Percentiles rank a stretch among this genome's conserved stretches.
These are phyloP conservation scores for Phaeophleospora eucalypticola DNA, from an alignment of 2,329 filamentous ascomycete genomes.

Conservation along the genomic window DNA sequence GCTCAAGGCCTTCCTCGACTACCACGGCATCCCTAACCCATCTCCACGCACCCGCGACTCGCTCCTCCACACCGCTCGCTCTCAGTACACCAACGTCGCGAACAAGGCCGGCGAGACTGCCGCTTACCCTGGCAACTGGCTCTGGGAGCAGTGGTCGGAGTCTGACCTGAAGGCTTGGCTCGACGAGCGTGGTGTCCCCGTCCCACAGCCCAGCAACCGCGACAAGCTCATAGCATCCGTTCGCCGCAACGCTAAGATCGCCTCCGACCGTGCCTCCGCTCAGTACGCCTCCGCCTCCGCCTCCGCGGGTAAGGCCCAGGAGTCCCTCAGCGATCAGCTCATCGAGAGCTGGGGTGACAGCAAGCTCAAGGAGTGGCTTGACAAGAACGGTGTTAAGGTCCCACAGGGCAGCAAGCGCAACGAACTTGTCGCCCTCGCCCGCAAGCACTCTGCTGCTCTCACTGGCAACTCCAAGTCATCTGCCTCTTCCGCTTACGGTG, in stretches of 20 bases:
- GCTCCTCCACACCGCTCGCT: constrained; percentile 3
- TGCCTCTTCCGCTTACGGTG: constrained; percentile 40
- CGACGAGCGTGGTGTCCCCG: constrained; percentile 79
- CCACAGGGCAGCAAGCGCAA: constrained; percentile 89
- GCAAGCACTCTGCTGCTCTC: constrained; percentile 75
- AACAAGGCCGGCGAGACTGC: constrained; percentile 71
- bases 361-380: constrained; percentile 85
- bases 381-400: constrained; percentile 84
- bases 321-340: constrained; percentile 73
- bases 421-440: constrained; percentile 82
- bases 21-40: constrained; percentile 78
- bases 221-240: constrained; percentile 86
- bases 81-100: constrained; percentile 54
- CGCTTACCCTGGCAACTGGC: constrained; percentile 90
- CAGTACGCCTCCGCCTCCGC: constrained; percentile 61
- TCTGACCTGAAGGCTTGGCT: constrained; percentile 94
- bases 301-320: constrained; percentile 57
- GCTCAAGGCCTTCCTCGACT: constrained; percentile 88
- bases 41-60: constrained; percentile 78
- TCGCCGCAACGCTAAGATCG: constrained; percentile 75
- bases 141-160: constrained; percentile 86
- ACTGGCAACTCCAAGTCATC: constrained; percentile 51
- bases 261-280: constrained; percentile 45
- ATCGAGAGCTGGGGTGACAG: constrained; percentile 88
- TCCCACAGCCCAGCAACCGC: constrained; percentile 75